A percentile compares a stretch with the other conserved stretches of the same genome.
phyloP scores from a whole-genome alignment of 345 rosid genomes.

The Aquilaria sinensis region DNA sequence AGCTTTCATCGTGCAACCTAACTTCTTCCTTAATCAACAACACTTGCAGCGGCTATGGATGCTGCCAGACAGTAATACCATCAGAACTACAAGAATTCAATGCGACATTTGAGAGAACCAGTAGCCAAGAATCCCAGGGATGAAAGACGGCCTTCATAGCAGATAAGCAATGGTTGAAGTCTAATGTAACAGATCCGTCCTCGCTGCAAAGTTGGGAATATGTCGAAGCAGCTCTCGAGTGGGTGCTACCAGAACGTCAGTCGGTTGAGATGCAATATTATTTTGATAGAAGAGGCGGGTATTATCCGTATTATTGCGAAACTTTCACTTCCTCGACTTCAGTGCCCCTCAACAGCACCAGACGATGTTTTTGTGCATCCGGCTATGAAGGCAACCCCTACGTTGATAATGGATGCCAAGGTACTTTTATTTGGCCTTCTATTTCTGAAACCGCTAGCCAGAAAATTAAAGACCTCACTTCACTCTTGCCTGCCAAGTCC shows the following conservation, averaged over 20 bases:
- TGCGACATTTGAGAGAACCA: not conserved
- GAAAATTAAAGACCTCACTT: too few relatives aligned
- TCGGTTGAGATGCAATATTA: too few relatives aligned
- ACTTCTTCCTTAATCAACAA: too few relatives aligned
- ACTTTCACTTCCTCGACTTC: too few relatives aligned
- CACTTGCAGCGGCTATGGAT: too few relatives aligned
- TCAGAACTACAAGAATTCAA: not conserved
- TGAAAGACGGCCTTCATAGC: not conserved
- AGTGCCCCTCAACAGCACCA: too few relatives aligned
- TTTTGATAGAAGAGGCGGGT: too few relatives aligned
- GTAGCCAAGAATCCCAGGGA: not conserved
- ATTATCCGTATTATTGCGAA: too few relatives aligned
- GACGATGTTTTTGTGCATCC: not conserved
- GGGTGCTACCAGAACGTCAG: not conserved
- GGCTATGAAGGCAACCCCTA: slow-evolving; percentile 16
- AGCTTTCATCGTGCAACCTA: too few relatives aligned
- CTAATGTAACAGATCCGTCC: not conserved
- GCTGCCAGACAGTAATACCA: too few relatives aligned
- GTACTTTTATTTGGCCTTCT: not conserved
- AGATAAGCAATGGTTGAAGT: not conserved
- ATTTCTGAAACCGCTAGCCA: too few relatives aligned
- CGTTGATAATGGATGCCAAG: slow-evolving; percentile 8
- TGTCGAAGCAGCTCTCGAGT: not conserved
- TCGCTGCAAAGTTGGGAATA: not conserved
- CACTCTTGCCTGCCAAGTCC: too few relatives aligned